These are phyloP conservation scores for Aspergillus eucalypticola DNA, from an alignment of 2,329 filamentous ascomycete genomes.

Conservation along the genomic window DNA sequence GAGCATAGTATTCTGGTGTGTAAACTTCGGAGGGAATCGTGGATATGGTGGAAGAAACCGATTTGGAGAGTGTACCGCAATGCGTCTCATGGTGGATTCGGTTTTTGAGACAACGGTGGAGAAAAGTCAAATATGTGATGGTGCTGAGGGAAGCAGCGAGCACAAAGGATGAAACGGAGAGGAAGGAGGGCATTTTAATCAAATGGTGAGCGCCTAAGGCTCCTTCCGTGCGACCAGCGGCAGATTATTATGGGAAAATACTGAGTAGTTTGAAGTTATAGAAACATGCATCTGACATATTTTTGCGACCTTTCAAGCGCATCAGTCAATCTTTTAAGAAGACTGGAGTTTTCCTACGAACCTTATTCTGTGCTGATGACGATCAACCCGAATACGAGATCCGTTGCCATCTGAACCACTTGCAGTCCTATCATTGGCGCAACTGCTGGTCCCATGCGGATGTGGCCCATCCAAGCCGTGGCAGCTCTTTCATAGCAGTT, in stretches of 20 bases:
- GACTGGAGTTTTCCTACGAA: background rate
- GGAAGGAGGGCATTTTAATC: constrained; percentile 1
- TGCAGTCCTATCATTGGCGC: background rate
- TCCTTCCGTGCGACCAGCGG: background rate
- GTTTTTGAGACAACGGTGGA: constrained; percentile 26
- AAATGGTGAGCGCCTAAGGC: background rate
- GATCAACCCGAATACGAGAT: background rate
- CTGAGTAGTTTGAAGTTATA: too few species aligned
- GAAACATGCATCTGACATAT: too few species aligned
- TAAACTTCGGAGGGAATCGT: constrained; percentile 26
- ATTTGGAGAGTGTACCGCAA: constrained; percentile 18
- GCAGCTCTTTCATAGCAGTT: background rate
- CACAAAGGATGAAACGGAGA: constrained; percentile 1
- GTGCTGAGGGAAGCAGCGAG: constrained; percentile 30
- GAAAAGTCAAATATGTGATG: constrained; percentile 25
- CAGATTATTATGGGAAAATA: too few species aligned
- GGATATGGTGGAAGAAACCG: constrained; percentile 19
- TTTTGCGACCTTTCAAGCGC: background rate
- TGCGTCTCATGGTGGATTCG: constrained; percentile 25
- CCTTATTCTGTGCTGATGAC: background rate
- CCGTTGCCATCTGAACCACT: background rate
- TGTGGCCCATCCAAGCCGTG: background rate
- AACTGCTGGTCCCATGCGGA: background rate
- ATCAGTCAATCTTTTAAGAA: background rate
- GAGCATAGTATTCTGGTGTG: constrained; percentile 19